A percentile compares a stretch with the other conserved stretches of the same genome.
These are phyloP conservation scores for Hibiscus mutabilis DNA, from an alignment of 345 rosid genomes.

Conservation along the genomic window DNA sequence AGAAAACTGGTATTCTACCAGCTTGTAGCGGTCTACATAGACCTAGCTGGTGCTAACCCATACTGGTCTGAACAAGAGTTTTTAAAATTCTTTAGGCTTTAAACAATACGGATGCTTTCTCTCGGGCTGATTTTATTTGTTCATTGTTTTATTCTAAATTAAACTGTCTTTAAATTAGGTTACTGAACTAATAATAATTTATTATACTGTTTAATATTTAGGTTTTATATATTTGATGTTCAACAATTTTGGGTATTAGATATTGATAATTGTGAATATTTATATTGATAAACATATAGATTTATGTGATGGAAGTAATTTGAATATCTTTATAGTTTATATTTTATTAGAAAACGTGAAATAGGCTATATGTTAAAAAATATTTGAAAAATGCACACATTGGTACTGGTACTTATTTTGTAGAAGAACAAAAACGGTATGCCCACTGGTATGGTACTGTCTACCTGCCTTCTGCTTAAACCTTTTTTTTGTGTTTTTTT, in stretches of 20 bases:
- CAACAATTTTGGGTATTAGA: neutral
- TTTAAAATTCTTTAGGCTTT: neutral
- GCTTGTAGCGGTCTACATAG: neutral
- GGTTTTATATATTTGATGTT: neutral
- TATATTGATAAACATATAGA: no score
- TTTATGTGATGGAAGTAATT: no score
- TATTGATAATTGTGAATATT: no score
- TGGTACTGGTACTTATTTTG: no score
- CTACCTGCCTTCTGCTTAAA: neutral
- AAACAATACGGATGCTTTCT: no score
- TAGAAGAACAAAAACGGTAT: no score
- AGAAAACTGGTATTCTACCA: neutral
- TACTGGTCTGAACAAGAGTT: neutral
- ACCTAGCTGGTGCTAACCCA: neutral
- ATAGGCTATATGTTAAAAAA: no score
- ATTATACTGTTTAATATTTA: neutral
- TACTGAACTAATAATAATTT: neutral
- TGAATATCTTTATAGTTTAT: no score
- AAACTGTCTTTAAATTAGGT: neutral
- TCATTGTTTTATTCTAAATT: neutral
- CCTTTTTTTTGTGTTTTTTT: neutral
- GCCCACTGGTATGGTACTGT: no score
- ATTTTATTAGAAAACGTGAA: no score
- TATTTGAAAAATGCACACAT: no score
- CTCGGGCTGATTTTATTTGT: neutral